These are phyloP conservation scores for Penicillium sp. DNA, from an alignment of 2,329 filamentous ascomycete species.

Conservation along the genomic window DNA sequence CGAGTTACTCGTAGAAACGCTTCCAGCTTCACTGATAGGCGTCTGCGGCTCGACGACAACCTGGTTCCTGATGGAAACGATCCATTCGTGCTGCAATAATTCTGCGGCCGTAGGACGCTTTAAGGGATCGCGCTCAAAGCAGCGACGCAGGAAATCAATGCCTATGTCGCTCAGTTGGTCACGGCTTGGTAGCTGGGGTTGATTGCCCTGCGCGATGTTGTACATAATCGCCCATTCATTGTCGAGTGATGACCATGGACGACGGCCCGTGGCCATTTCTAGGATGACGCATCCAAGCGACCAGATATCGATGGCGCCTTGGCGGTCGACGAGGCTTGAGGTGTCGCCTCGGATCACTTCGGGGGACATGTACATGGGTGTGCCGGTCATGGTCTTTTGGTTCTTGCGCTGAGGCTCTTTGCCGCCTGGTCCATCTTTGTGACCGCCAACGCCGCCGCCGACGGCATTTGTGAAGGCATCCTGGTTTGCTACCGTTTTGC, in stretches of 20 bases:
- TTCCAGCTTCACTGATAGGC: slow-evolving; percentile 33
- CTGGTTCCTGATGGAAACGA: slow-evolving; percentile 48
- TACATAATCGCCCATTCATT: slow-evolving; percentile 99
- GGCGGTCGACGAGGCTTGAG: slow-evolving; percentile 66
- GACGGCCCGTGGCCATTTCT: slow-evolving; percentile 92
- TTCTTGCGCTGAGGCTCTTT: slow-evolving; percentile 43
- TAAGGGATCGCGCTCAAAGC: slow-evolving; percentile 79
- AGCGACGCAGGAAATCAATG: slow-evolving; percentile 81
- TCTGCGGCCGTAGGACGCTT: slow-evolving; percentile 79
- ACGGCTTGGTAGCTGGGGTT: slow-evolving; percentile 72
- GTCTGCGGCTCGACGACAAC: slow-evolving; percentile 44
- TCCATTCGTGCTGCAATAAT: slow-evolving; percentile 91
- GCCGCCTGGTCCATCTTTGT: slow-evolving; percentile 26
- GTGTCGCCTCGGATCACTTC: slow-evolving; percentile 93
- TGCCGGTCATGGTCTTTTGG: slow-evolving; percentile 93
- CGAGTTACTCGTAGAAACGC: slow-evolving; percentile 29
- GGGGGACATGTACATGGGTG: slow-evolving; percentile 99
- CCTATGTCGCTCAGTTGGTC: slow-evolving; percentile 83
- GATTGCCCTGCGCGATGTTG: slow-evolving; percentile 96
- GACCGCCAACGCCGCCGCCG: slow-evolving; percentile 28
- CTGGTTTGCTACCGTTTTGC: slow-evolving; percentile 73
- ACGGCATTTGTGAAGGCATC: slow-evolving; percentile 48
- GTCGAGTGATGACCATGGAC: slow-evolving; percentile 92
- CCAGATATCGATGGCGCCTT: slow-evolving; percentile 91
- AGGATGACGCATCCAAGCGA: slow-evolving; percentile 93